A percentile compares a stretch with the other conserved stretches of the same genome.
These are phyloP conservation scores for Pseudogymnoascus sp. DNA, from an alignment of 2,329 filamentous ascomycete genomes.

Conservation along the genomic window DNA sequence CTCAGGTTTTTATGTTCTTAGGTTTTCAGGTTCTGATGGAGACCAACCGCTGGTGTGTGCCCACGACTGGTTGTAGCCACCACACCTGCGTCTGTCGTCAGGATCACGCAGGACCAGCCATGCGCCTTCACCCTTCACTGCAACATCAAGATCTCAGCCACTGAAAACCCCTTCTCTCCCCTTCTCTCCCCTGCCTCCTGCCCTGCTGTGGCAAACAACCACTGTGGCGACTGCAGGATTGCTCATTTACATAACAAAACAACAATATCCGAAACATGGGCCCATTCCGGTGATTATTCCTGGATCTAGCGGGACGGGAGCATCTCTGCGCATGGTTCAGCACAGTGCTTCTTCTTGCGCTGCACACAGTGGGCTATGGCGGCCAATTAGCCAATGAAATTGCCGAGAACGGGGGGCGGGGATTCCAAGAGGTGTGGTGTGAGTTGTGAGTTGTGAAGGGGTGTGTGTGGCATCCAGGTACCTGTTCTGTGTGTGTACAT, in stretches of 20 bases:
- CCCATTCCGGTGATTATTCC: constrained; percentile 4
- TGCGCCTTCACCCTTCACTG: background rate
- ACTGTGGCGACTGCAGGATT: background rate
- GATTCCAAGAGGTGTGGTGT: background rate
- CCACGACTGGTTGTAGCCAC: background rate
- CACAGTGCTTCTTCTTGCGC: background rate
- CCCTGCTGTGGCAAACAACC: background rate
- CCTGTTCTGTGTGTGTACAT: background rate
- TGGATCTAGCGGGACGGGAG: background rate
- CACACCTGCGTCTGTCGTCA: background rate
- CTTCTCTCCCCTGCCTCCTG: background rate
- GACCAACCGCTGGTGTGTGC: background rate
- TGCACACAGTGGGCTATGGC: background rate
- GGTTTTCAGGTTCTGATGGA: background rate
- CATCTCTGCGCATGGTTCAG: background rate
- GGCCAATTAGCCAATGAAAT: background rate
- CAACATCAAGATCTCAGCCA: background rate
- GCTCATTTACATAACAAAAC: background rate
- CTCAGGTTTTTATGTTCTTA: background rate
- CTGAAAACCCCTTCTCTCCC: background rate
- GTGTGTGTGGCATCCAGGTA: background rate
- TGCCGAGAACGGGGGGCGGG: background rate
- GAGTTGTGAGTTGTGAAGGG: background rate
- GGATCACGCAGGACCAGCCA: background rate
- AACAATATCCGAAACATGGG: constrained; percentile 6